These are phyloP conservation scores for Lentinula guzmanii DNA, from an alignment of 768 basidiomycete genomes.

Conservation along the genomic window DNA sequence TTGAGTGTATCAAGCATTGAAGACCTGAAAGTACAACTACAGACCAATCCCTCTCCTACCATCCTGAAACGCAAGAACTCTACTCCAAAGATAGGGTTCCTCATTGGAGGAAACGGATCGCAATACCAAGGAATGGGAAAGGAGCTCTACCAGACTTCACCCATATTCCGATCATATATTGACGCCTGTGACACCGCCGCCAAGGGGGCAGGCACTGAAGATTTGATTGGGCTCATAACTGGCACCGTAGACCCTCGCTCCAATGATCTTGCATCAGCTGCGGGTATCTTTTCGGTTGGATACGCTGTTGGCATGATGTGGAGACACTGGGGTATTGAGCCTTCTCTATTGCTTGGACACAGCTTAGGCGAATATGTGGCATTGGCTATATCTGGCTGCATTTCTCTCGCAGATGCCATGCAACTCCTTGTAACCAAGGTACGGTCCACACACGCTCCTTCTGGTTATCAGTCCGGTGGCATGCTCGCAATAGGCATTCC, in stretches of 20 bases:
- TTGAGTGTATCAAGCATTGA: slow-evolving; percentile 5
- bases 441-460: not conserved
- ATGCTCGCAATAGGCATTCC: not conserved
- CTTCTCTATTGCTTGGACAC: slow-evolving; percentile 1
- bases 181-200: not conserved
- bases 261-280: not conserved
- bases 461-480: not conserved
- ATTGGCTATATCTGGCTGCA: not conserved
- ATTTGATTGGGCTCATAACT: not conserved
- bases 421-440: slow-evolving; percentile 1
- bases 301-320: slow-evolving; percentile 6
- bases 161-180: not conserved
- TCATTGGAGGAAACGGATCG: slow-evolving; percentile 6
- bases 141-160: not conserved
- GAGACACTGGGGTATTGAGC: slow-evolving; percentile 2
- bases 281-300: slow-evolving; percentile 2
- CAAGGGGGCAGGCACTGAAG: not conserved
- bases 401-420: slow-evolving; percentile 1
- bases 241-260: not conserved
- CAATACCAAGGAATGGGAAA: slow-evolving; percentile 5
- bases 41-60: not conserved
- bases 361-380: slow-evolving; percentile 6
- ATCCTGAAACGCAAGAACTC: not conserved
- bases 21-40: not conserved
- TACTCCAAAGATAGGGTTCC: slow-evolving; percentile 4